Evolutionary conservation across 1,139 yeast genomes (phyloP).

Genomic region (Magnusiomyces tetraspermus): DNA sequence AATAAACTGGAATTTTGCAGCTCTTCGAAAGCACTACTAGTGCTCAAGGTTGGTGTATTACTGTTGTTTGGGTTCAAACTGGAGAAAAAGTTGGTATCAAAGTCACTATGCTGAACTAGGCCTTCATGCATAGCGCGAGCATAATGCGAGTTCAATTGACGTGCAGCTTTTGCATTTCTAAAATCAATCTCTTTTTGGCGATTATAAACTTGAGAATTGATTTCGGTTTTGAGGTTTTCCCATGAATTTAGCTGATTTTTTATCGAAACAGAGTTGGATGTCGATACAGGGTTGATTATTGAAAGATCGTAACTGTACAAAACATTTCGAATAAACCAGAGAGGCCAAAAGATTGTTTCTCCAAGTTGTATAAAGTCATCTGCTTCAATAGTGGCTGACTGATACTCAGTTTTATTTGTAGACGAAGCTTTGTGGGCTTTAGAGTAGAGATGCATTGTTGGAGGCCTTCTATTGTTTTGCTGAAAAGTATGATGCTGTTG

Average conservation of each 20-base stretch:
- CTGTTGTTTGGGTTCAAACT: background rate
- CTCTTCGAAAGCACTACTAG: background rate
- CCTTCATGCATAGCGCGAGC: background rate
- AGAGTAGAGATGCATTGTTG: background rate
- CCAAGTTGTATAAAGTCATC: background rate
- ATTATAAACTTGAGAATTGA: background rate
- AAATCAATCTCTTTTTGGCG: background rate
- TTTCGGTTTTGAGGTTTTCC: background rate
- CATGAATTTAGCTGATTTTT: background rate
- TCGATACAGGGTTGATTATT: background rate
- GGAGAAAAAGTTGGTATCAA: background rate
- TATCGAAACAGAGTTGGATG: background rate
- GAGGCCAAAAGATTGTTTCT: background rate
- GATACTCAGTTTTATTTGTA: background rate
- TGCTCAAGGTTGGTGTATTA: background rate
- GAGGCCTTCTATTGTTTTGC: background rate
- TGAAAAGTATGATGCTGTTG: background rate
- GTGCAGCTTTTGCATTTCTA: background rate
- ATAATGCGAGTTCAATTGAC: background rate
- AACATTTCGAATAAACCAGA: background rate
- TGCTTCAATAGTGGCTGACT: background rate
- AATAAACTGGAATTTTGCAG: background rate
- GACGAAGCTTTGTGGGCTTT: background rate
- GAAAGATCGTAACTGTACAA: background rate
- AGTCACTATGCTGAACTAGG: background rate